phyloP scores from a whole-genome alignment of 352 stramenopile genomes.

The Pythium coloratum region DNA sequence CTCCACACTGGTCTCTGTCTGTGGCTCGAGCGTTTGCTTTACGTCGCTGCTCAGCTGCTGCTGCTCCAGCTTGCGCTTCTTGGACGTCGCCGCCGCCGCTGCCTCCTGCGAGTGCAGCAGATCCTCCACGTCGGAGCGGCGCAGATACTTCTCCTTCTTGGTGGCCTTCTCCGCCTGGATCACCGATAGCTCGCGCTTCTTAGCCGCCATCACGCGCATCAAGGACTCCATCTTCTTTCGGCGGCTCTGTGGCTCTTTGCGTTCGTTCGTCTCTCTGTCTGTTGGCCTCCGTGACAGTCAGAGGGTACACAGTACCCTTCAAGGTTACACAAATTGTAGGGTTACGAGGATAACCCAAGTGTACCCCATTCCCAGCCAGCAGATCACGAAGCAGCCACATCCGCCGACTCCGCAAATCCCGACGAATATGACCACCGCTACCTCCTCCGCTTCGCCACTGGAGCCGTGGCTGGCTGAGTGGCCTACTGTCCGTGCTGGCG shows the following conservation, averaged over 20 bases:
- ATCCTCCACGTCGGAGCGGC: conserved; percentile 70
- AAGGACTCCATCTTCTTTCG: conserved; percentile 65
- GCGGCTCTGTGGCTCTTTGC: conserved; percentile 2
- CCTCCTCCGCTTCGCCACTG: conserved; percentile 25
- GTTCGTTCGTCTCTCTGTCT: background rate
- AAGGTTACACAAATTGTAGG: background rate
- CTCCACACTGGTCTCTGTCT: background rate
- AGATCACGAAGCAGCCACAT: background rate
- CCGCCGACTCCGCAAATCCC: background rate
- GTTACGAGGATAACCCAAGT: background rate
- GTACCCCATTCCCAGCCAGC: conserved; percentile 7
- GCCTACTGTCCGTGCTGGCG: conserved; percentile 63
- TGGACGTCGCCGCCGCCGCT: conserved; percentile 24
- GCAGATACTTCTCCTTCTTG: conserved; percentile 79
- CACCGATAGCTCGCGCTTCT: conserved; percentile 75
- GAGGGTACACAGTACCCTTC: background rate
- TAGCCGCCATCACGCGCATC: conserved; percentile 71
- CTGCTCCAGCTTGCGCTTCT: conserved; percentile 50
- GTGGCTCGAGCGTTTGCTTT: background rate
- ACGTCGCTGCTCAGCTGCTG: background rate
- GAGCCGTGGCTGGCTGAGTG: conserved; percentile 78
- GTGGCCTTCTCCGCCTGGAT: conserved; percentile 50
- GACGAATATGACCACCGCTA: conserved; percentile 2
- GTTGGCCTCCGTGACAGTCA: background rate
- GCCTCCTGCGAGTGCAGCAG: conserved; percentile 39